Percentiles rank a stretch among this genome's conserved stretches.
Conservation (phyloP, 352 stramenopile species). For the Globisporangium emineosum region DNA sequence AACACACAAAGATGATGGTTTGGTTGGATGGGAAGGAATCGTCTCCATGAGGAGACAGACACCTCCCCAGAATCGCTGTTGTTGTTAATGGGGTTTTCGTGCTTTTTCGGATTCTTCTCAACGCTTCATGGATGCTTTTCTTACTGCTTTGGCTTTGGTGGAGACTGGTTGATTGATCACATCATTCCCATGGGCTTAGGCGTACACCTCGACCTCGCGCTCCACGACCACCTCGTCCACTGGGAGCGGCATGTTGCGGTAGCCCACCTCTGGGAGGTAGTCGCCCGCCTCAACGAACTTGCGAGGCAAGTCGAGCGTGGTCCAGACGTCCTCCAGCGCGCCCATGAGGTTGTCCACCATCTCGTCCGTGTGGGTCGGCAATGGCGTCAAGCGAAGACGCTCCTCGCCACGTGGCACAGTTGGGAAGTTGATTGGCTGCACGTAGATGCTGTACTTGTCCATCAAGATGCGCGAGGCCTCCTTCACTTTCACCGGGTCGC, state of each 20-base stretch:
- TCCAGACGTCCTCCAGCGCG: constrained; percentile 86
- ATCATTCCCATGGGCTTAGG: constrained; percentile 23
- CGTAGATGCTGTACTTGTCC: constrained; percentile 90
- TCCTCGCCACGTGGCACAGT: constrained; percentile 88
- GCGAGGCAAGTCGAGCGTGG: constrained; percentile 73
- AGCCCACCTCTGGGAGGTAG: constrained; percentile 80
- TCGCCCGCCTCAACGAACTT: constrained; percentile 58
- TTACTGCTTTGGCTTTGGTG: background rate
- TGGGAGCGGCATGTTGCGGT: constrained; percentile 56
- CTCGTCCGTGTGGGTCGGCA: constrained; percentile 82
- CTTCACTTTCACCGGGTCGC: constrained; percentile 87
- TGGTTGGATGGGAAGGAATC: constrained; percentile 1
- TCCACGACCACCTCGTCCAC: constrained; percentile 43
- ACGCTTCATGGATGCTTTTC: constrained; percentile 8
- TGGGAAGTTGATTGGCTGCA: constrained; percentile 92
- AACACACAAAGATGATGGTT: background rate
- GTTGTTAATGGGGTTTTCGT: background rate
- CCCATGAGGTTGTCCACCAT: constrained; percentile 87
- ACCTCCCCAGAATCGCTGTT: constrained; percentile 7
- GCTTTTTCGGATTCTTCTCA: constrained; percentile 9
- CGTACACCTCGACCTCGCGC: constrained; percentile 34
- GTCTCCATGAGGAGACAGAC: background rate
- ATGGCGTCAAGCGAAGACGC: constrained; percentile 84
- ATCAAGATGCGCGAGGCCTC: constrained; percentile 87
- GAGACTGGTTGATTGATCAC: no score